Evolutionary conservation across 176 grass and related monocot genomes (phyloP).

Genomic region (Pharus latifolius): DNA sequence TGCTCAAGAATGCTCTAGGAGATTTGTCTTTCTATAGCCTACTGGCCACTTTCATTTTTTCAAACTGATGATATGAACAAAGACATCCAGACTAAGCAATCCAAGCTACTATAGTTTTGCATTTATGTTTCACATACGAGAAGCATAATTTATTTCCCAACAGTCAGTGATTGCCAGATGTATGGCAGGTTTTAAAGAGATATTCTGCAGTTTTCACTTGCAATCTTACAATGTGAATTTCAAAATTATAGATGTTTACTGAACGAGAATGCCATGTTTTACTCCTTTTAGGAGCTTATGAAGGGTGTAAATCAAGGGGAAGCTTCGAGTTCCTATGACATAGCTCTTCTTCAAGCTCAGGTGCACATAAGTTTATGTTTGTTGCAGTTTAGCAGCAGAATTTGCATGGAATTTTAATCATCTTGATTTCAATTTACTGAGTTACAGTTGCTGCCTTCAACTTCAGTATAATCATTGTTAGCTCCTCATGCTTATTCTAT

Average conservation of each 20-base stretch:
- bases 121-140: too few relatives aligned
- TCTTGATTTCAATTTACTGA: too few relatives aligned
- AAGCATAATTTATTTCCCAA: background rate
- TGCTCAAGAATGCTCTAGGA: too few relatives aligned
- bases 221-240: background rate
- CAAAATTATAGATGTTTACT: background rate
- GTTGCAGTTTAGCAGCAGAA: background rate
- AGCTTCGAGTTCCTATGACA: constrained; percentile 46
- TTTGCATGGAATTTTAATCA: background rate
- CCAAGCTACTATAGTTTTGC: too few relatives aligned
- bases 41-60: too few relatives aligned
- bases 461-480: background rate
- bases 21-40: too few relatives aligned
- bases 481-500: background rate
- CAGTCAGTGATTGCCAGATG: background rate
- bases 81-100: too few relatives aligned
- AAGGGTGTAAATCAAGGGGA: constrained; percentile 70
- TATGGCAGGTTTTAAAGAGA: background rate
- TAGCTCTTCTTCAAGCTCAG: constrained; percentile 86
- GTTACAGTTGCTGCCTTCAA: background rate
- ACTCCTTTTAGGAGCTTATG: constrained; percentile 54
- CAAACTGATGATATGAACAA: too few relatives aligned
- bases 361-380: constrained; percentile 21
- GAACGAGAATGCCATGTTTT: background rate
- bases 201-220: background rate